Evolutionary conservation across 1,139 yeast genomes (phyloP).

Genomic region (Yamadazyma triangularis): DNA sequence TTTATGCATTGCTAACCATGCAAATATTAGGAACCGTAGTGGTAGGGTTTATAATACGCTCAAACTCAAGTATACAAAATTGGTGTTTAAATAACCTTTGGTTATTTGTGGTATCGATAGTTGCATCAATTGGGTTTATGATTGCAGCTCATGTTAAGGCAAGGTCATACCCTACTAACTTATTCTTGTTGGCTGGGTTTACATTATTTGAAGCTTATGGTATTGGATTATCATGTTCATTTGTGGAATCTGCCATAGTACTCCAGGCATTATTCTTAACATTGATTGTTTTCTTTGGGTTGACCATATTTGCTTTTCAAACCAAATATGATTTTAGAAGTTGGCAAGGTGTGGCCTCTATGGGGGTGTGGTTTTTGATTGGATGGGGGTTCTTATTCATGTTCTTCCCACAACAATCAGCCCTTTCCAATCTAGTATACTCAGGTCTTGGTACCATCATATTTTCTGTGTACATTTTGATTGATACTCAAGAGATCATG

Average conservation of each 20-base stretch:
- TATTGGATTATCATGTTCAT: slow-evolving; percentile 63
- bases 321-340: slow-evolving; percentile 76
- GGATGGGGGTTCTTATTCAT: slow-evolving; percentile 69
- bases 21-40: slow-evolving; percentile 63
- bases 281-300: slow-evolving; percentile 63
- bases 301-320: slow-evolving; percentile 75
- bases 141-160: slow-evolving; percentile 57
- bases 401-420: slow-evolving; percentile 53
- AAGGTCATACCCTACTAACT: slow-evolving; percentile 57
- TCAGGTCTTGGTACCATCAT: slow-evolving; percentile 71
- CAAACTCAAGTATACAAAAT: slow-evolving; percentile 41
- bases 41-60: slow-evolving; percentile 53
- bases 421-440: slow-evolving; percentile 56
- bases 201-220: slow-evolving; percentile 73
- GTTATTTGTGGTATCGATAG: slow-evolving; percentile 52
- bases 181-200: slow-evolving; percentile 57
- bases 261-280: slow-evolving; percentile 73
- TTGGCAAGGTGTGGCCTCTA: slow-evolving; percentile 63
- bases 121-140: slow-evolving; percentile 56
- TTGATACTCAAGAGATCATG: slow-evolving; percentile 81
- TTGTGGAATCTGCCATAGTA: slow-evolving; percentile 61
- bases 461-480: slow-evolving; percentile 67
- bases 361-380: slow-evolving; percentile 63
- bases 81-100: slow-evolving; percentile 64
- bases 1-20: slow-evolving; percentile 62